Evolutionary conservation across 495 filamentous ascomycete genomes (phyloP).

Genomic region (Podospora bellae-mahoneyi): DNA sequence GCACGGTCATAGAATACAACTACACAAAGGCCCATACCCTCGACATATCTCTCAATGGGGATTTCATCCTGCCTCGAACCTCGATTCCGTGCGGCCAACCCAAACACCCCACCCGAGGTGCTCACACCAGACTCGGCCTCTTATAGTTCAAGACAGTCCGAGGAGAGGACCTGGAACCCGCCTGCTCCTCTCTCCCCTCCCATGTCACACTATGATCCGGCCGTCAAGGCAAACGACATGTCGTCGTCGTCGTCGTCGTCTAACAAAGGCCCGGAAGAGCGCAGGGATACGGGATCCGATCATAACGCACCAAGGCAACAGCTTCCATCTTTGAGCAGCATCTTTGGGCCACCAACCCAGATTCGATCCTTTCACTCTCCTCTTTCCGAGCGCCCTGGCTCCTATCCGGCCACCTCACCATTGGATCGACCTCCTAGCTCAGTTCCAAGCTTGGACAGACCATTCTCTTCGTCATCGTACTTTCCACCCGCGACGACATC

Average conservation of each 20-base stretch:
- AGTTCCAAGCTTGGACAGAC: slow-evolving; percentile 21
- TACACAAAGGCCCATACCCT: slow-evolving; percentile 14
- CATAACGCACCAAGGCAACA: slow-evolving; percentile 40
- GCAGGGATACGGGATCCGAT: slow-evolving; percentile 31
- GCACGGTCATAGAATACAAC: slow-evolving; percentile 16
- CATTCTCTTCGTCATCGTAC: slow-evolving; percentile 46
- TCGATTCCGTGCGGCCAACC: slow-evolving; percentile 41
- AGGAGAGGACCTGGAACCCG: slow-evolving; percentile 40
- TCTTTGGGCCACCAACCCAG: slow-evolving; percentile 47
- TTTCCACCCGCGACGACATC: slow-evolving; percentile 37
- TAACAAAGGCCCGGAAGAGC: slow-evolving; percentile 36
- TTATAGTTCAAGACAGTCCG: slow-evolving; percentile 37
- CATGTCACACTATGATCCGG: slow-evolving; percentile 52
- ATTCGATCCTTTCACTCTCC: slow-evolving; percentile 43
- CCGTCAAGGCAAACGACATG: slow-evolving; percentile 42
- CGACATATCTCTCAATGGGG: slow-evolving; percentile 45
- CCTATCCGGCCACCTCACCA: slow-evolving; percentile 41
- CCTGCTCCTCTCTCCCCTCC: slow-evolving; percentile 43
- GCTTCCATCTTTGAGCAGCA: slow-evolving; percentile 52
- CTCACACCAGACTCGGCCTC: slow-evolving; percentile 42
- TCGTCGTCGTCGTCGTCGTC: slow-evolving; percentile 26
- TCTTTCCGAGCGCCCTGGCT: slow-evolving; percentile 42
- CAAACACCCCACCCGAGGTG: slow-evolving; percentile 45
- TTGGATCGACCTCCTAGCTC: slow-evolving; percentile 38
- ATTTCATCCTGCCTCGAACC: slow-evolving; percentile 45